Conservation (phyloP, 2,329 filamentous ascomycete genomes). For the Trichophaea hybrida region DNA sequence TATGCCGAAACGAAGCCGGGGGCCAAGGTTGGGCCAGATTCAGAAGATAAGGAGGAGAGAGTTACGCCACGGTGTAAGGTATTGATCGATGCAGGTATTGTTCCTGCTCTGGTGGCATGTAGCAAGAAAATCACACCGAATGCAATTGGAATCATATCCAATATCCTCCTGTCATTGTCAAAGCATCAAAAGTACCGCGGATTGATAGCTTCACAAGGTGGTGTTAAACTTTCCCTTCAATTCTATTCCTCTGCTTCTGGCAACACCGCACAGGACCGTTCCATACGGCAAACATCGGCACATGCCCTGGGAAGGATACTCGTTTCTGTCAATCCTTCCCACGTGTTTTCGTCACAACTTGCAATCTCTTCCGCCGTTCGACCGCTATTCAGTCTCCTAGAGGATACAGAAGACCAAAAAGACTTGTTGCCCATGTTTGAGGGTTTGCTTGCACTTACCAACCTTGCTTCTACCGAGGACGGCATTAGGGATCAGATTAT, state of each 20-base stretch:
- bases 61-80: constrained; percentile 61
- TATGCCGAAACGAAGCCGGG: constrained; percentile 68
- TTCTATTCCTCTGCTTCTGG: constrained; percentile 36
- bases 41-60: constrained; percentile 51
- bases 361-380: constrained; percentile 68
- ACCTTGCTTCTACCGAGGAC: constrained; percentile 56
- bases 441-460: constrained; percentile 78
- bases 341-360: constrained; percentile 67
- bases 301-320: constrained; percentile 74
- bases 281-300: constrained; percentile 43
- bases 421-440: constrained; percentile 86
- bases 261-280: constrained; percentile 25
- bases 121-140: constrained; percentile 57
- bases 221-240: constrained; percentile 66
- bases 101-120: constrained; percentile 62
- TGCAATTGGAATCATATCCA: constrained; percentile 56
- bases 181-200: constrained; percentile 61
- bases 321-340: constrained; percentile 69
- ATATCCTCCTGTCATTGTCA: constrained; percentile 64
- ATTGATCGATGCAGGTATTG: constrained; percentile 63
- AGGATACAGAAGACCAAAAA: constrained; percentile 35
- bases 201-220: constrained; percentile 81
- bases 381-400: constrained; percentile 60
- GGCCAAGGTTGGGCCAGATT: constrained; percentile 28
- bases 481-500: constrained; percentile 50